A percentile compares a stretch with the other conserved stretches of the same genome.
Evolutionary conservation across 192 early-diverging fungal species (phyloP).

Genomic region (Spizellomyces sp.): DNA sequence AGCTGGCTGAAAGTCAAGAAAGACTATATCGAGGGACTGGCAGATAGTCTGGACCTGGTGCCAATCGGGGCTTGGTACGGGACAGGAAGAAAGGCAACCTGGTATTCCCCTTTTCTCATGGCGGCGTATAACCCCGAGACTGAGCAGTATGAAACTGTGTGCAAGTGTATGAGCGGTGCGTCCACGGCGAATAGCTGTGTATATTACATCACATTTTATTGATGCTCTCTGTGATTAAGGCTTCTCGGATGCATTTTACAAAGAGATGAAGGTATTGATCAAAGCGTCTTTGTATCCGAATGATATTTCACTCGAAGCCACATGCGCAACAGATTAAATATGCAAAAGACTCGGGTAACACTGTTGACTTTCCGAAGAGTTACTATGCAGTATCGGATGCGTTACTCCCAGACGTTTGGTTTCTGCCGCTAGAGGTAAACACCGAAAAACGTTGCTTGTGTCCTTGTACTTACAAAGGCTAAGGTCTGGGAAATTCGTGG

Average conservation of each 20-base stretch:
- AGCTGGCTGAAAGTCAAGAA: slow-evolving; percentile 30
- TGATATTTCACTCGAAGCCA: too few relatives aligned
- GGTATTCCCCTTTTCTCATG: slow-evolving; percentile 17
- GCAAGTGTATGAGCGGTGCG: slow-evolving; percentile 31
- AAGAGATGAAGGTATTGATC: slow-evolving; percentile 2
- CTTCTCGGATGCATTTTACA: slow-evolving; percentile 26
- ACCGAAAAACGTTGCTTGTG: background rate
- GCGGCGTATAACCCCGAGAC: slow-evolving; percentile 18
- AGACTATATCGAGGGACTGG: slow-evolving; percentile 15
- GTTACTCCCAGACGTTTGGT: slow-evolving; percentile 19
- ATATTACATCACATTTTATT: background rate
- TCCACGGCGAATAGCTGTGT: background rate
- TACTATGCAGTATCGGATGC: slow-evolving; percentile 19
- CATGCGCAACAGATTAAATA: background rate
- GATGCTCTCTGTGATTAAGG: background rate
- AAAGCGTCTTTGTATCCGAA: too few relatives aligned
- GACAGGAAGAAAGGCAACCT: slow-evolving; percentile 20
- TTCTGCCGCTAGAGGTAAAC: slow-evolving; percentile 22
- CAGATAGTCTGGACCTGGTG: slow-evolving; percentile 24
- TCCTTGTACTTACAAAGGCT: background rate
- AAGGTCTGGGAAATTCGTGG: slow-evolving; percentile 31
- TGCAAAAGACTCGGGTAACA: background rate
- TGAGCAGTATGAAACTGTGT: slow-evolving; percentile 10
- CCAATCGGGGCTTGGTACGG: slow-evolving; percentile 33
- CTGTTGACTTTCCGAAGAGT: background rate